These are phyloP conservation scores for Hygrocybe punicea DNA, from an alignment of 768 basidiomycete species.

Conservation along the genomic window DNA sequence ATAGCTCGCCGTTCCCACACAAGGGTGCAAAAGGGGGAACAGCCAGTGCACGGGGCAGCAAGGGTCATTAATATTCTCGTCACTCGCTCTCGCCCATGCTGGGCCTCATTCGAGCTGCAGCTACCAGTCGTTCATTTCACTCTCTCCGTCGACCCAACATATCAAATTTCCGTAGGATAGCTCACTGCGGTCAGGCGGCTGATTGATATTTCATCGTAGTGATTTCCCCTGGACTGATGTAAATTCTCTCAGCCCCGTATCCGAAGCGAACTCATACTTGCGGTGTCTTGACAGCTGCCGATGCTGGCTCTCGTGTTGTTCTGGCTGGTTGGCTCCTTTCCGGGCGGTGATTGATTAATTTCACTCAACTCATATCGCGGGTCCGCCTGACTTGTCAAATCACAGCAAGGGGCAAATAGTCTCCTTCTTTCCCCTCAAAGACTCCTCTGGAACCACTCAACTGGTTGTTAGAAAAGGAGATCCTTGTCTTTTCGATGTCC, in stretches of 20 bases:
- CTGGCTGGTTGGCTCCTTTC: slow-evolving; percentile 81
- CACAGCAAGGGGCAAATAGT: slow-evolving; percentile 66
- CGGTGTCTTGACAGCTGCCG: slow-evolving; percentile 48
- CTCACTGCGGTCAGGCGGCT: slow-evolving; percentile 39
- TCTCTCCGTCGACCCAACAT: slow-evolving; percentile 13
- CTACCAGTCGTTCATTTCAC: slow-evolving; percentile 10
- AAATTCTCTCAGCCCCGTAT: slow-evolving; percentile 48
- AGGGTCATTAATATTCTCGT: background rate
- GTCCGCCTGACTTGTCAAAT: slow-evolving; percentile 36
- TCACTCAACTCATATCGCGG: slow-evolving; percentile 31
- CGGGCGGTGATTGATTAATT: slow-evolving; percentile 60
- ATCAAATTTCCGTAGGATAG: slow-evolving; percentile 2
- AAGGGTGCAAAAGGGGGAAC: background rate
- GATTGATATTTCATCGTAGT: background rate
- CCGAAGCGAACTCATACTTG: slow-evolving; percentile 62
- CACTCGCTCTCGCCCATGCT: background rate
- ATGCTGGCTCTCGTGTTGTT: slow-evolving; percentile 59
- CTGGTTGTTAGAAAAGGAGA: slow-evolving; percentile 59
- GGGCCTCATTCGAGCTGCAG: too few species aligned
- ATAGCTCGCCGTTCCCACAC: background rate
- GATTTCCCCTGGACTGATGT: background rate
- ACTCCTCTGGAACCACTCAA: slow-evolving; percentile 73
- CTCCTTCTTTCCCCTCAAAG: slow-evolving; percentile 85
- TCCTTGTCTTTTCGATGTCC: slow-evolving; percentile 43
- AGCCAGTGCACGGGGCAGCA: too few species aligned